A percentile compares a stretch with the other conserved stretches of the same genome.
Evolutionary conservation across 345 rosid genomes (phyloP).

Genomic region (Lagerstroemia speciosa): DNA sequence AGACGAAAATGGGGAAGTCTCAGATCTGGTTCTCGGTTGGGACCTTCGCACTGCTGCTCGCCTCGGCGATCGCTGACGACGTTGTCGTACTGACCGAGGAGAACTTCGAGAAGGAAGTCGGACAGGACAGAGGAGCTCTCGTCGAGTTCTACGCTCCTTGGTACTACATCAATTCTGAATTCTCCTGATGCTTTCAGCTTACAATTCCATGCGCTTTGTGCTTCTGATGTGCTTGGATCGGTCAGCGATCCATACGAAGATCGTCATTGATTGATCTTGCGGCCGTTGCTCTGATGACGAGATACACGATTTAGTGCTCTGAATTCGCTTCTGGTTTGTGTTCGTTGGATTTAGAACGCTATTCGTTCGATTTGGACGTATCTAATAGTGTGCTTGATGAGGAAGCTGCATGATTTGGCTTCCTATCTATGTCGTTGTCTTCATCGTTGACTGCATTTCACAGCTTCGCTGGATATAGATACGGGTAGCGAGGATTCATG

Average conservation of each 20-base stretch:
- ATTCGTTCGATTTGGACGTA: neutral
- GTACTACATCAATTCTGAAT: constrained; percentile 20
- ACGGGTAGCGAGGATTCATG: neutral
- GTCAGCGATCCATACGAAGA: neutral
- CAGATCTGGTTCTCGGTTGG: constrained; percentile 66
- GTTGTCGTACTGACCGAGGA: constrained; percentile 81
- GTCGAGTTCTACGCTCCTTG: constrained; percentile 99
- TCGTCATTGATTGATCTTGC: neutral
- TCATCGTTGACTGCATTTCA: neutral
- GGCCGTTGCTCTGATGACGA: neutral
- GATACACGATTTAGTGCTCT: neutral
- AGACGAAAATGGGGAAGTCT: constrained; percentile 35
- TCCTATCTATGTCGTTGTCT: neutral
- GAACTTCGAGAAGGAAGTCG: constrained; percentile 91
- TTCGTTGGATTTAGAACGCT: neutral
- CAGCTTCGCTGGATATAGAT: neutral
- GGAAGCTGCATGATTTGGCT: neutral
- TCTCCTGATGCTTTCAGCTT: neutral
- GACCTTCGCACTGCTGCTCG: constrained; percentile 35
- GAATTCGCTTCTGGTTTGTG: neutral
- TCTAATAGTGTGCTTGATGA: neutral
- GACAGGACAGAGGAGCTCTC: constrained; percentile 83
- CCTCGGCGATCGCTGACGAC: constrained; percentile 63
- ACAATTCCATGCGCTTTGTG: neutral
- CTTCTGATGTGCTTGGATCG: neutral